These are phyloP conservation scores for Trichosporon coremiiforme DNA, from an alignment of 1,284 basidiomycete species.

Conservation along the genomic window DNA sequence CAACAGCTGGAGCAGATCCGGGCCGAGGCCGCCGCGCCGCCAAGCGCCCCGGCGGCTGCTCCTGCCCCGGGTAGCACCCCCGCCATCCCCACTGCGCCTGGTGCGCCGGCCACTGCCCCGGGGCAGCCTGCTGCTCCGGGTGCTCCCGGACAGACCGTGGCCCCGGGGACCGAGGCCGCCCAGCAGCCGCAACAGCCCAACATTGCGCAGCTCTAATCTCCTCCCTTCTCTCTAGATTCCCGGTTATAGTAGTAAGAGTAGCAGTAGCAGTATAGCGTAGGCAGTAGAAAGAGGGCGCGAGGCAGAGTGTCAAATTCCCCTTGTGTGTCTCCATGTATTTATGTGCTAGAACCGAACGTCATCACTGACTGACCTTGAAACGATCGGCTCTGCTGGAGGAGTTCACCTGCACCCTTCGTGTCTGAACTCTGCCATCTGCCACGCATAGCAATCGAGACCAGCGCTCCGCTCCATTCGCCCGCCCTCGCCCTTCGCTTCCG, in stretches of 20 bases:
- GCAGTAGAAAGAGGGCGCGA: not conserved
- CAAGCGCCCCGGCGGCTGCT: not conserved
- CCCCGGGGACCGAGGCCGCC: not conserved
- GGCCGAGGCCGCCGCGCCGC: slow-evolving; percentile 8
- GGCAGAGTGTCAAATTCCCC: too few species aligned
- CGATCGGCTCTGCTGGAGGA: too few species aligned
- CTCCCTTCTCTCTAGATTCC: not conserved
- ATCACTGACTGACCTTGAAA: too few species aligned
- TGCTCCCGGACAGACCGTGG: not conserved
- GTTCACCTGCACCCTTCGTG: too few species aligned
- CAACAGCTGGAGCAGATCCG: slow-evolving; percentile 13
- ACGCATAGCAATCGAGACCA: too few species aligned
- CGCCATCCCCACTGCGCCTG: not conserved
- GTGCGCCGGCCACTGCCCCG: not conserved
- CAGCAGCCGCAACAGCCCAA: slow-evolving; percentile 16
- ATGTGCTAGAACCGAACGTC: too few species aligned
- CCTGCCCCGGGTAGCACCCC: not conserved
- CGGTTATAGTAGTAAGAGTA: slow-evolving; percentile 9
- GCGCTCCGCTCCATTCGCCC: too few species aligned
- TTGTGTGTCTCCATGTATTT: too few species aligned
- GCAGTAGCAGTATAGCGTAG: not conserved
- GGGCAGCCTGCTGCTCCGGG: too few species aligned
- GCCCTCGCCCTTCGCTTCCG: not conserved
- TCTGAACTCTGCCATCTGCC: too few species aligned
- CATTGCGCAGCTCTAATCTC: slow-evolving; percentile 27